Evolutionary conservation across 176 grass and related monocot genomes (phyloP).

Genomic region (Dactylis glomerata): DNA sequence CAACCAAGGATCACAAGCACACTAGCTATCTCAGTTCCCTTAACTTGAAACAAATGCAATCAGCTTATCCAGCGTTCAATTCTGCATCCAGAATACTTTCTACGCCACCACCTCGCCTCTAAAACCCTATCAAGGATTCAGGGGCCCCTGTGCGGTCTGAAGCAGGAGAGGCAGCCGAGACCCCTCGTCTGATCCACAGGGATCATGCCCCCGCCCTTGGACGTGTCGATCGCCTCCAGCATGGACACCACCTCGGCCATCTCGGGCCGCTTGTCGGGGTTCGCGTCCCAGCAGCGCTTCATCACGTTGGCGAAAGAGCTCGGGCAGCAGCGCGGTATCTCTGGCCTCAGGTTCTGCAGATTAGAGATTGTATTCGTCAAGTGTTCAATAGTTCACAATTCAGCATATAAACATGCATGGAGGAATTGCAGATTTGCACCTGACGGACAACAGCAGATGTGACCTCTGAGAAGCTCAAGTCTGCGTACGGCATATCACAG

Average conservation of each 20-base stretch:
- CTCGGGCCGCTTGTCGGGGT: slow-evolving; percentile 77
- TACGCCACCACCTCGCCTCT: not conserved
- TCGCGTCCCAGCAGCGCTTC: slow-evolving; percentile 93
- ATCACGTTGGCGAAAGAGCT: slow-evolving; percentile 75
- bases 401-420: not conserved
- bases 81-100: slow-evolving; percentile 7
- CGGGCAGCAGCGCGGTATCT: slow-evolving; percentile 92
- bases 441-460: slow-evolving; percentile 94
- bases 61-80: not conserved
- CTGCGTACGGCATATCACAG: slow-evolving; percentile 97
- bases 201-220: slow-evolving; percentile 92
- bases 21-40: too few species aligned
- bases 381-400: not conserved
- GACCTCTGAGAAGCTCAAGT: slow-evolving; percentile 87
- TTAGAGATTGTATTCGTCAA: not conserved
- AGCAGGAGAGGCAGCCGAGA: slow-evolving; percentile 55
- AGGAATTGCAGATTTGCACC: slow-evolving; percentile 30
- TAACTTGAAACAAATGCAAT: slow-evolving; percentile 31
- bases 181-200: slow-evolving; percentile 63
- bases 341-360: slow-evolving; percentile 83
- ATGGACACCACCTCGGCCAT: slow-evolving; percentile 82
- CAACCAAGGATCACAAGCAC: slow-evolving; percentile 10
- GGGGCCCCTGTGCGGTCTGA: slow-evolving; percentile 59
- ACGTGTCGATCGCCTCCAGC: slow-evolving; percentile 85
- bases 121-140: too few species aligned